These are phyloP conservation scores for Phoma sp. DNA, from an alignment of 2,329 filamentous ascomycete species.

Conservation along the genomic window DNA sequence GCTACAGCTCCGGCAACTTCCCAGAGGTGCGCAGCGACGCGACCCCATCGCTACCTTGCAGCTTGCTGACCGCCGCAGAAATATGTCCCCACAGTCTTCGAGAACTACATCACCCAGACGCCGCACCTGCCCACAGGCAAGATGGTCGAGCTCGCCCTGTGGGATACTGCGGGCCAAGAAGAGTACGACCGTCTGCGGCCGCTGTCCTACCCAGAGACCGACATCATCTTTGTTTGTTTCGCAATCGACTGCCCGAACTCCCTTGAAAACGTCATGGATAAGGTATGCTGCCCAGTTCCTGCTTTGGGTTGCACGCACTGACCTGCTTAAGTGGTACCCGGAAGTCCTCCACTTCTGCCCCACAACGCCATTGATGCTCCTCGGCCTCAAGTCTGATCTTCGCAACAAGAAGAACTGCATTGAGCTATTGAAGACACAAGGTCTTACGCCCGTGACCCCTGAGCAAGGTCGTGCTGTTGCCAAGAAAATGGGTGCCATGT, in stretches of 20 bases:
- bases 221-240: constrained; percentile 98
- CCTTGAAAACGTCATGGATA: constrained; percentile 97
- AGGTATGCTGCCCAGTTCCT: constrained; percentile 64
- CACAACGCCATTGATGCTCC: constrained; percentile 92
- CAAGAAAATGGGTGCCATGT: constrained; percentile 89
- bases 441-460: constrained; percentile 89
- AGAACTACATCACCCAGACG: constrained; percentile 99
- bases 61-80: constrained; percentile 65
- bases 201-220: constrained; percentile 96
- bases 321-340: constrained; percentile 84
- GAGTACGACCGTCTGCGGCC: constrained; percentile 97
- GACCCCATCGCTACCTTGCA: too few relatives aligned
- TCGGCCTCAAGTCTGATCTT: constrained; percentile 96
- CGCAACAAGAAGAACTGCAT: constrained; percentile 96
- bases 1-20: constrained; percentile 98
- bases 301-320: constrained; percentile 21
- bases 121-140: constrained; percentile 87
- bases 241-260: constrained; percentile 99
- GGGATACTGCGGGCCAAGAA: constrained; percentile 98
- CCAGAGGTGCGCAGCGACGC: constrained; percentile 73
- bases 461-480: constrained; percentile 90
- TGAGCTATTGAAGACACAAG: constrained; percentile 97
- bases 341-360: constrained; percentile 99
- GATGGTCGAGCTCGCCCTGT: constrained; percentile 93
- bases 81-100: constrained; percentile 99